Conservation (phyloP, 306 rosid species). For the Hippophae tibetana region DNA sequence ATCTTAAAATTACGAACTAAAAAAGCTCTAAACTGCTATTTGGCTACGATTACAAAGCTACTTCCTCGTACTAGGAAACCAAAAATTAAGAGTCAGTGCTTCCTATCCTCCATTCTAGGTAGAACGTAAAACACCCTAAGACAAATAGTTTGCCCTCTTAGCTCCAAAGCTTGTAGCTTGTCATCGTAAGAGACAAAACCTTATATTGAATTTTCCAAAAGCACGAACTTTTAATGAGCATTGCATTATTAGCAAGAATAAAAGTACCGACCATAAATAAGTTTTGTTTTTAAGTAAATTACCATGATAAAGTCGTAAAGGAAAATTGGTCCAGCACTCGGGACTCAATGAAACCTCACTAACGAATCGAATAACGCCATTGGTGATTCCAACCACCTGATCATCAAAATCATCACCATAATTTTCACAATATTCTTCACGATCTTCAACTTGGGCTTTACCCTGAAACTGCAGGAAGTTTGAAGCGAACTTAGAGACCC, state of each 20-base stretch:
- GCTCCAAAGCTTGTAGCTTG: too few relatives aligned
- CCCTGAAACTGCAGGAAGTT: constrained; percentile 39
- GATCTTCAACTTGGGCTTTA: constrained; percentile 1
- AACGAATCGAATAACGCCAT: constrained; percentile 64
- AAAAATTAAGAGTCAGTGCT: too few relatives aligned
- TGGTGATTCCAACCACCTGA: constrained; percentile 54
- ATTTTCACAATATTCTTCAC: neutral
- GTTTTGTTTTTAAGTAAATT: neutral
- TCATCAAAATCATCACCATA: constrained; percentile 12
- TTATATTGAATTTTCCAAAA: too few relatives aligned
- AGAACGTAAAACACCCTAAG: too few relatives aligned
- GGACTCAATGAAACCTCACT: constrained; percentile 47
- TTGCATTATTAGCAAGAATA: neutral
- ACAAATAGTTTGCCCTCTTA: too few relatives aligned
- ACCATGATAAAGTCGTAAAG: constrained; percentile 61
- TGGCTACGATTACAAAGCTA: too few relatives aligned
- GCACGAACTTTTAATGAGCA: too few relatives aligned
- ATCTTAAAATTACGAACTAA: too few relatives aligned
- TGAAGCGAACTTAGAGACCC: constrained; percentile 68
- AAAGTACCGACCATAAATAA: neutral
- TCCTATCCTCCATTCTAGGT: too few relatives aligned
- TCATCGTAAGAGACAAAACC: neutral
- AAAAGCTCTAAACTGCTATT: too few relatives aligned
- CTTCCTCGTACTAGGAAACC: too few relatives aligned
- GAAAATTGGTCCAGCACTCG: constrained; percentile 81